Base-by-base conservation (phyloP, 495 filamentous ascomycete species). In the Margaritispora aquatica region DNA sequence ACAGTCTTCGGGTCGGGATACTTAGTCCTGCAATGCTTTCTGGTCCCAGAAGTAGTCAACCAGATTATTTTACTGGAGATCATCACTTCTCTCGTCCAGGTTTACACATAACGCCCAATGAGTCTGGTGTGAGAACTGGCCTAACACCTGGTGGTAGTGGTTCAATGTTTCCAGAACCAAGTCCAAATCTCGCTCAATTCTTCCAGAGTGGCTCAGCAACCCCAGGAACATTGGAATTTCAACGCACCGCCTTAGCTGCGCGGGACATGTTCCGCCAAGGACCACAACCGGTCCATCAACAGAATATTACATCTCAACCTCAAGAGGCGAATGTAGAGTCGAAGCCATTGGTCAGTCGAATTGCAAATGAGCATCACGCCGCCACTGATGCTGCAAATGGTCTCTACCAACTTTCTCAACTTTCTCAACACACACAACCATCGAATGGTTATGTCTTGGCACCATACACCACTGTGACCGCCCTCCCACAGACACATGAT, bases 1-100 rank as follows among this genome's bases (percentile, higher is more conserved):
- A n/a, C n/a, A 87, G 92, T 67, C 77, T 98, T 63, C 85, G 94
- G 53, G 90, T 92, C 51, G 94, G 94, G 61, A 94, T 95, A 23
- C 72, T 98, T 66, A 97, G 94, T 71, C 94, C 94, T 74, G 94
- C 94, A 57, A 98, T 98, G 94, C 85, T 98, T 21, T 88, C 92
- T 49, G 94, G 92, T 31, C 94, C 89, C 20, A 47, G 56, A 29
- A 82, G n/a, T n/a, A n/a, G n/a, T n/a, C n/a, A 87, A 49, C 79
- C 78, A 74, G 74, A 87, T 74, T 78, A 88, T 63, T 83, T 86
- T 60, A 84, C 77, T 65, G 91, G 96, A 69, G 91, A 89, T 8
- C 84, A 86, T 66, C 88, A 93, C 69, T 82, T 95, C n/a, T n/a
- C n/a, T 56, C 78, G 90, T 62, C 85, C 88, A 52, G 82, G 87